Base-by-base conservation (phyloP, 257 asterid genomes). In the Scutellaria barbata region DNA sequence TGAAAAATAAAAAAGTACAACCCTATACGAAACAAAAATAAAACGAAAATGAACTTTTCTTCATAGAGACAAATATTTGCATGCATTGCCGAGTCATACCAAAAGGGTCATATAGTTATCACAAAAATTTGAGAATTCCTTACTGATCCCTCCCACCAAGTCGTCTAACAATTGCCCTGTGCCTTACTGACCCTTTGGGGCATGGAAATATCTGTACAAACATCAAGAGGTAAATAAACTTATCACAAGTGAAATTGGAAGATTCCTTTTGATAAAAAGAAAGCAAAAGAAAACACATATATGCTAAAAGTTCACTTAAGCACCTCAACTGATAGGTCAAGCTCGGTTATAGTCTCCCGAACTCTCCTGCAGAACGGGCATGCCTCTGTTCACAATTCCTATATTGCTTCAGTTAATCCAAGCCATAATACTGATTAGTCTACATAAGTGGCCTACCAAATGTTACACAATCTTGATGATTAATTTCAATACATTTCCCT, bases 341-440 rank as follows among this genome's bases (percentile, higher is more conserved):
- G 93, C 83, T 90, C 96, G 22, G 93, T 88, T 17, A 88, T 76
- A 74, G 96, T 93, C 72, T 90, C 96, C 8, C 96, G 87, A 43
- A 90, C 96, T 85, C 96, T 88, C 77, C 95, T 87, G 78, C 96
- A 88, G 77, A 90, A 90, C 10, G 96, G 96, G 83, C 96, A 90
- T 55, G 96, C 96, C 88, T 90, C 96, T 88, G 95, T 81, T 66
- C 82, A 79, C 77, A 87, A 78, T 61, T 67, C 81, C 79, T 72
- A 78, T 62, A 71, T 76, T 12, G 57, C 74, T 77, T 76, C 55
- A 73, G 81, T 77, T 72, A 77, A 75, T 77, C 61, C 57, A 47
- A 41, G 66, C 63, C 37, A 51, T 25, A 67, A 69, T 20, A 72
- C 18, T 6, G 33, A 63, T 56, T 10, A 43, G 46, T 11, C 51